Percentiles rank a stretch among this genome's conserved stretches.
Conservation (phyloP, 352 stramenopile genomes). For the Globisporangium parvum region DNA sequence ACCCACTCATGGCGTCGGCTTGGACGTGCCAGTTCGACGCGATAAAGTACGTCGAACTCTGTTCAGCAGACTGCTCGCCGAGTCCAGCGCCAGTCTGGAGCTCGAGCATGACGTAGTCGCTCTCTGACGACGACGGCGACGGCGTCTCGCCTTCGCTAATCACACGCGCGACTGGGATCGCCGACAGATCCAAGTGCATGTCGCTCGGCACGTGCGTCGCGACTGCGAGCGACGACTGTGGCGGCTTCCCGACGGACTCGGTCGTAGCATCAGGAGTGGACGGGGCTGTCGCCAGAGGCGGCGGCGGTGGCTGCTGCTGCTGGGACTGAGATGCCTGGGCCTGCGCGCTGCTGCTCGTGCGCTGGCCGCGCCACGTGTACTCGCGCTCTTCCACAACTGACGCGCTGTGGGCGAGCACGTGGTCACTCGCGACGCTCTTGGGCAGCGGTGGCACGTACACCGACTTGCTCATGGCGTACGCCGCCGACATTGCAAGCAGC, state of each 20-base stretch:
- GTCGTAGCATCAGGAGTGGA: background rate
- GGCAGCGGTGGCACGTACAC: constrained; percentile 44
- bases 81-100: constrained; percentile 60
- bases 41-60: constrained; percentile 74
- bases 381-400: constrained; percentile 48
- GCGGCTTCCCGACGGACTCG: background rate
- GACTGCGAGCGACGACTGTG: background rate
- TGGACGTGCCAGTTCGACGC: constrained; percentile 76
- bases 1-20: constrained; percentile 71
- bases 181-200: constrained; percentile 10
- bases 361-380: constrained; percentile 27
- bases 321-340: background rate
- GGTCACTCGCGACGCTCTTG: constrained; percentile 28
- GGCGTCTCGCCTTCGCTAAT: constrained; percentile 25
- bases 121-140: constrained; percentile 19
- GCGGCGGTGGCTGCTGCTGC: background rate
- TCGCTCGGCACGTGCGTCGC: constrained; percentile 29
- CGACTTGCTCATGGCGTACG: constrained; percentile 49
- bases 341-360: no score
- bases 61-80: constrained; percentile 16
- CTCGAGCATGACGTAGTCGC: constrained; percentile 81
- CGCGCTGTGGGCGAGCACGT: constrained; percentile 30
- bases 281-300: background rate
- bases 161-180: constrained; percentile 54
- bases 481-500: constrained; percentile 22